phyloP scores from a whole-genome alignment of 1,139 yeast genomes.

The Debaryomyces sp. region DNA sequence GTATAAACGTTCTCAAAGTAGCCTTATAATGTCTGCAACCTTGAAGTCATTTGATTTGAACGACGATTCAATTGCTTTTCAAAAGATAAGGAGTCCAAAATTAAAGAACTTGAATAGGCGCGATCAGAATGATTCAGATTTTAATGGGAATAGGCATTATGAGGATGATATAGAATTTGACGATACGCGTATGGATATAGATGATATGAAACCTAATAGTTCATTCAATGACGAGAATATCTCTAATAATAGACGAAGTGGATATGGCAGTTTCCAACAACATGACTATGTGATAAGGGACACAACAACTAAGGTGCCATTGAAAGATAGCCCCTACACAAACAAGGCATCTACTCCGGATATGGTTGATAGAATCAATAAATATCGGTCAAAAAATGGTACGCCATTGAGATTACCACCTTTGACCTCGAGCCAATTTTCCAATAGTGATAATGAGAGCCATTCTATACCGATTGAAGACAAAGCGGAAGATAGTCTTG shows the following conservation, averaged over 20 bases:
- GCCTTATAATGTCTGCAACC: slow-evolving; percentile 13
- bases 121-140: neutral
- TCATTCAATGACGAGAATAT: slow-evolving; percentile 7
- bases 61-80: slow-evolving; percentile 3
- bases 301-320: slow-evolving; percentile 22
- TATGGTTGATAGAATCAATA: slow-evolving; percentile 5
- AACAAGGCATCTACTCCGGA: neutral
- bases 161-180: slow-evolving; percentile 26
- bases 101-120: neutral
- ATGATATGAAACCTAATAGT: slow-evolving; percentile 15
- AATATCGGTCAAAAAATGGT: slow-evolving; percentile 18
- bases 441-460: neutral
- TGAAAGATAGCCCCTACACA: slow-evolving; percentile 16
- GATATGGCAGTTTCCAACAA: neutral
- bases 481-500: slow-evolving; percentile 17
- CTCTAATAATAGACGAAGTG: neutral
- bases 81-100: slow-evolving; percentile 1
- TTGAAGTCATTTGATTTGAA: slow-evolving; percentile 14
- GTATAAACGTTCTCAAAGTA: neutral
- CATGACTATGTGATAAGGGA: slow-evolving; percentile 11
- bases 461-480: slow-evolving; percentile 1
- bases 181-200: slow-evolving; percentile 27
- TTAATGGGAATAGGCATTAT: neutral
- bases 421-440: slow-evolving; percentile 9
- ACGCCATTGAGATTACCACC: slow-evolving; percentile 20